Conservation (phyloP, 345 rosid genomes). For the Streptanthus diversifolius region DNA sequence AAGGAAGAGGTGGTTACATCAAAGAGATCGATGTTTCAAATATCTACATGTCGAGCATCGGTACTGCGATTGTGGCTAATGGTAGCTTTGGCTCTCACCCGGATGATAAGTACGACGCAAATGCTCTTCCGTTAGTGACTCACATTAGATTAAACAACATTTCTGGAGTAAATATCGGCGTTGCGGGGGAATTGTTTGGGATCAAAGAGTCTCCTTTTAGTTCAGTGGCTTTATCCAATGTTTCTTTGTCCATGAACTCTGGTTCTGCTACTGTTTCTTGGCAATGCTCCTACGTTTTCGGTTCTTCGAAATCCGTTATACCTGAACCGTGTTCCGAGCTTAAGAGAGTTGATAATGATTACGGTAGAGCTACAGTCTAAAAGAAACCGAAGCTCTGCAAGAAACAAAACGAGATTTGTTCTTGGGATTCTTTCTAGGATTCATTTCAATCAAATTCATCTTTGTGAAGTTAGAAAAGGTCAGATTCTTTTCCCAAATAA, state of each 20-base stretch:
- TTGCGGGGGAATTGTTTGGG: conserved; percentile 48
- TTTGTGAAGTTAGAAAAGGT: conserved; percentile 40
- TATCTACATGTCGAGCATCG: conserved; percentile 35
- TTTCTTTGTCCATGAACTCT: conserved; percentile 40
- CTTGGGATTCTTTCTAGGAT: conserved; percentile 49
- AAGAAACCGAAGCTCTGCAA: conserved; percentile 23
- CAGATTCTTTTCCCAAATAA: conserved; percentile 20
- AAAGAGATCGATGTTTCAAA: conserved; percentile 42
- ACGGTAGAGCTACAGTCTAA: conserved; percentile 45
- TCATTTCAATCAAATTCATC: conserved; percentile 16
- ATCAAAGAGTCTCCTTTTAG: conserved; percentile 46
- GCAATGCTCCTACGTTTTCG: conserved; percentile 44
- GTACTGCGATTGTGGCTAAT: conserved; percentile 38
- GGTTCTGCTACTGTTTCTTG: conserved; percentile 25
- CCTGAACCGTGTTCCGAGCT: conserved; percentile 48
- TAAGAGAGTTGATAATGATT: conserved; percentile 17
- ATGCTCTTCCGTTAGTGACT: conserved; percentile 45
- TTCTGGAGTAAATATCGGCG: conserved; percentile 35
- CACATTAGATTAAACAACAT: conserved; percentile 42
- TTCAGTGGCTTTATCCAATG: conserved; percentile 41
- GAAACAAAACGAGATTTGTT: neutral
- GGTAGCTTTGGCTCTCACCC: conserved; percentile 56
- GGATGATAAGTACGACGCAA: conserved; percentile 42
- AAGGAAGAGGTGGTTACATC: conserved; percentile 58
- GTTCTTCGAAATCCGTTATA: conserved; percentile 31